Evolutionary conservation across 257 asterid species (phyloP).

Genomic region (Scutellaria minor): DNA sequence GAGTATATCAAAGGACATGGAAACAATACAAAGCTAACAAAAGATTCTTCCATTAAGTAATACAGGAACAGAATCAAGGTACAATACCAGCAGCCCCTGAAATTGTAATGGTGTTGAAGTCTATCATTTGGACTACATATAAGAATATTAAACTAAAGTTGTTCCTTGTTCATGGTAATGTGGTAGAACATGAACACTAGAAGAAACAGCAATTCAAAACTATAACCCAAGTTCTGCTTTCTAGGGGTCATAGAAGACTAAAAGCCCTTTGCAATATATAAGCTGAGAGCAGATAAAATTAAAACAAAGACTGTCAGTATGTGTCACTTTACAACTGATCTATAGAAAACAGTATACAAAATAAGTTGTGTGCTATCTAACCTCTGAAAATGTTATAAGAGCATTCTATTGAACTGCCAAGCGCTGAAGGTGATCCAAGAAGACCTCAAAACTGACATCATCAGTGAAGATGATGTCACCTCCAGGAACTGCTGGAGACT

Average conservation of each 20-base stretch:
- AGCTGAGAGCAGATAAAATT: conserved; percentile 28
- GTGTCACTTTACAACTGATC: conserved; percentile 54
- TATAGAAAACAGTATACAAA: conserved; percentile 47
- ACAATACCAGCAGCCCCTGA: conserved; percentile 59
- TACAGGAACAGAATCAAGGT: conserved; percentile 43
- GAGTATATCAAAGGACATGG: conserved; percentile 33
- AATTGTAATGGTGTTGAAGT: conserved; percentile 27
- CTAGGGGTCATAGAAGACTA: conserved; percentile 32
- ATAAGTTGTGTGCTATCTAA: conserved; percentile 48
- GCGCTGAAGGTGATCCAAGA: conserved; percentile 96
- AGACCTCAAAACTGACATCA: conserved; percentile 97
- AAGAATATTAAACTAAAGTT: no score
- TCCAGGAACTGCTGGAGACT: conserved; percentile 64
- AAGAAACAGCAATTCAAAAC: conserved; percentile 10
- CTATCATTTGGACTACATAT: no score
- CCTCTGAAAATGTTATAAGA: conserved; percentile 46
- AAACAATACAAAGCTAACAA: conserved; percentile 39
- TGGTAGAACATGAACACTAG: conserved; percentile 10
- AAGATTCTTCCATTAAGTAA: conserved; percentile 51
- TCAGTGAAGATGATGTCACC: conserved; percentile 94
- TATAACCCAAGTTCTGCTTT: conserved; percentile 26
- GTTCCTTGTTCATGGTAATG: background rate
- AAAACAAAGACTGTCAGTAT: conserved; percentile 28
- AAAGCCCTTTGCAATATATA: conserved; percentile 29
- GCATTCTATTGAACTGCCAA: conserved; percentile 80